Percentiles rank a stretch among this genome's conserved stretches.
These are phyloP conservation scores for Ganoderma sinense DNA, from an alignment of 1,284 basidiomycete species.

Conservation along the genomic window DNA sequence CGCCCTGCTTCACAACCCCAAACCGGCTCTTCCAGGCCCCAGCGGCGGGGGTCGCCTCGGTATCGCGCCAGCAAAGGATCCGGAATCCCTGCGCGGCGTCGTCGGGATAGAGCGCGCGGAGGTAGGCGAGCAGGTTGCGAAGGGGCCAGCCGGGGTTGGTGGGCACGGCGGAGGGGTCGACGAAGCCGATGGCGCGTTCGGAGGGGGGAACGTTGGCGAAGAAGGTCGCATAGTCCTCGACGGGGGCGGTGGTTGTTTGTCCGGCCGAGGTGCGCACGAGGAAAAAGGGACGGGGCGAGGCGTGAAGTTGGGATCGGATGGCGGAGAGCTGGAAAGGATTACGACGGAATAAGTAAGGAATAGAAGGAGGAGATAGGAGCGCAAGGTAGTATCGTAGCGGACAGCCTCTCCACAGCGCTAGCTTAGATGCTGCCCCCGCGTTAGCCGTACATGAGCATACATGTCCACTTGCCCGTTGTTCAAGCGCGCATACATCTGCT, in stretches of 20 bases:
- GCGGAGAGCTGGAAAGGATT: conserved; percentile 49
- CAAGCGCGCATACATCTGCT: no score
- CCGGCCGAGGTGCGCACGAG: conserved; percentile 53
- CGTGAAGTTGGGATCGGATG: conserved; percentile 57
- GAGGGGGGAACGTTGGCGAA: conserved; percentile 51
- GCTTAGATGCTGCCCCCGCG: no score
- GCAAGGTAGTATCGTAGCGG: no score
- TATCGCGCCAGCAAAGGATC: conserved; percentile 80
- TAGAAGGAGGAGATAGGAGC: not conserved
- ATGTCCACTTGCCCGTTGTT: no score
- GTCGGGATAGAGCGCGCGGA: conserved; percentile 62
- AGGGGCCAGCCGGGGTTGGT: conserved; percentile 93
- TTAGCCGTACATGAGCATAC: no score
- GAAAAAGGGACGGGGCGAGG: conserved; percentile 61
- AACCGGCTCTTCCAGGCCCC: conserved; percentile 67
- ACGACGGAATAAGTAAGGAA: not conserved
- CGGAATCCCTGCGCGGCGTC: conserved; percentile 54
- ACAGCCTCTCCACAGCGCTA: no score
- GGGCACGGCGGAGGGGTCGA: conserved; percentile 87
- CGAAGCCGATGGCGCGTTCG: conserved; percentile 76
- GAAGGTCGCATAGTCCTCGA: conserved; percentile 66
- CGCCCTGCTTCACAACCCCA: conserved; percentile 54
- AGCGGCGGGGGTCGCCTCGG: conserved; percentile 49
- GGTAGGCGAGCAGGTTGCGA: conserved; percentile 89
- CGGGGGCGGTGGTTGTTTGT: conserved; percentile 51